Evolutionary conservation across 345 rosid species (phyloP).

Genomic region (Gossypium turneri): DNA sequence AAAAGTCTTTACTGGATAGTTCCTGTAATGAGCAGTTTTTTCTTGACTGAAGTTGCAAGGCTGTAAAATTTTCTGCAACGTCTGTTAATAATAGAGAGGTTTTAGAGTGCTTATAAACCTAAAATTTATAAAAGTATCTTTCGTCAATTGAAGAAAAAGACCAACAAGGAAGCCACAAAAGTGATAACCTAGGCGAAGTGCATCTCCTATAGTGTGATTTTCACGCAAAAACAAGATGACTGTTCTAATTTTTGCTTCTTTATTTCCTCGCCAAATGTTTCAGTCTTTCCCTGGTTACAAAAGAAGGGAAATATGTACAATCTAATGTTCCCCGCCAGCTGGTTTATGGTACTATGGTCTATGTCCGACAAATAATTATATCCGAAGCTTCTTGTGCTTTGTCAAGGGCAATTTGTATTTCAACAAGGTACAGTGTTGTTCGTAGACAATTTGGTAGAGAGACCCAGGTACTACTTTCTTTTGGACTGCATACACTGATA

Average conservation of each 20-base stretch:
- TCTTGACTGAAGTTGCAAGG: not conserved
- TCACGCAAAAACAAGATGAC: conserved; percentile 7
- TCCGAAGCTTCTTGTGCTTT: conserved; percentile 84
- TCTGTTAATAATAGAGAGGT: not conserved
- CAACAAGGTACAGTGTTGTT: conserved; percentile 94
- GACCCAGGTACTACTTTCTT: conserved; percentile 51
- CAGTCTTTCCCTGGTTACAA: conserved; percentile 86
- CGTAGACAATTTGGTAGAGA: conserved; percentile 93
- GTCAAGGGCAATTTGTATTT: conserved; percentile 91
- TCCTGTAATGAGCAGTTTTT: not conserved
- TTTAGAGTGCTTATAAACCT: not conserved
- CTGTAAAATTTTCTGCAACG: not conserved
- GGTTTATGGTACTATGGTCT: conserved; percentile 96
- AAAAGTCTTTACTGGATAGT: not conserved
- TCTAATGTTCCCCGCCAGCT: conserved; percentile 89
- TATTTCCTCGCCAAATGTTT: conserved; percentile 21
- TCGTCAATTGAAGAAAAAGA: not conserved
- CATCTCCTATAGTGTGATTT: not conserved
- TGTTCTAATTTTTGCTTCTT: conserved; percentile 22
- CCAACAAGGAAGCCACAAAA: not conserved
- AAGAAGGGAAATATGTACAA: conserved; percentile 72
- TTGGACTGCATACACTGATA: not conserved
- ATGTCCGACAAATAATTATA: conserved; percentile 80
- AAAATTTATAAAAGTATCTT: not conserved
- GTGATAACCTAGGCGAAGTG: not conserved